Conservation (phyloP, 73 alveolate genomes). For the Paramecium sexaurelia region DNA sequence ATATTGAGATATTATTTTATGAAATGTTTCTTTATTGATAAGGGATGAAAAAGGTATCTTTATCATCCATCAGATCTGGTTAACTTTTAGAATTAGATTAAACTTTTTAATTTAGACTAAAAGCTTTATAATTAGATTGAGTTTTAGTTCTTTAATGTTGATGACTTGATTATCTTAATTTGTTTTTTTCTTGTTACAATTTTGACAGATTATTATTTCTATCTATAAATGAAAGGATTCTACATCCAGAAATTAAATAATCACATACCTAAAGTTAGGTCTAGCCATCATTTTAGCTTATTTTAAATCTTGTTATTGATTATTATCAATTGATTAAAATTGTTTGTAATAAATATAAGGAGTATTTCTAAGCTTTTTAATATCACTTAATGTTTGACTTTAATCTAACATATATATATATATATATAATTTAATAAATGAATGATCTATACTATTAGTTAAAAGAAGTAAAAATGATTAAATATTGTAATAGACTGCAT, state of each 20-base stretch:
- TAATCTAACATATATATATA: conserved; percentile 9
- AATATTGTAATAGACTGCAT: not conserved
- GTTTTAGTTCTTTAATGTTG: not conserved
- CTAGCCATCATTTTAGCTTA: not conserved
- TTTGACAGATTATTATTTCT: not conserved
- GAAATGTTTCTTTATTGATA: not conserved
- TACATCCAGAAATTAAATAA: not conserved
- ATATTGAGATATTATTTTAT: not conserved
- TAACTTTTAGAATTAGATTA: not conserved
- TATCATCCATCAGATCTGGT: conserved; percentile 13
- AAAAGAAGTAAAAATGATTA: not conserved
- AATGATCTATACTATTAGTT: not conserved
- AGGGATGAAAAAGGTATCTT: not conserved
- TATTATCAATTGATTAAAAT: not conserved
- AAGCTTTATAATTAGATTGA: not conserved
- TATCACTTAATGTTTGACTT: conserved; percentile 44
- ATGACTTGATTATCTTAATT: not conserved
- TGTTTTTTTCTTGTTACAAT: not conserved
- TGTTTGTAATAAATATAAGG: not conserved
- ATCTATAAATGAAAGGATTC: conserved; percentile 2
- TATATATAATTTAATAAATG: not conserved
- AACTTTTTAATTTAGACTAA: not conserved
- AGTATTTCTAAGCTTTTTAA: not conserved
- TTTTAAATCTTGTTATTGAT: not conserved
- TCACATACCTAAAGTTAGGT: not conserved